A percentile compares a stretch with the other conserved stretches of the same genome.
phyloP scores from a whole-genome alignment of 2,329 filamentous ascomycete species.

The Tolypocladium paradoxum region DNA sequence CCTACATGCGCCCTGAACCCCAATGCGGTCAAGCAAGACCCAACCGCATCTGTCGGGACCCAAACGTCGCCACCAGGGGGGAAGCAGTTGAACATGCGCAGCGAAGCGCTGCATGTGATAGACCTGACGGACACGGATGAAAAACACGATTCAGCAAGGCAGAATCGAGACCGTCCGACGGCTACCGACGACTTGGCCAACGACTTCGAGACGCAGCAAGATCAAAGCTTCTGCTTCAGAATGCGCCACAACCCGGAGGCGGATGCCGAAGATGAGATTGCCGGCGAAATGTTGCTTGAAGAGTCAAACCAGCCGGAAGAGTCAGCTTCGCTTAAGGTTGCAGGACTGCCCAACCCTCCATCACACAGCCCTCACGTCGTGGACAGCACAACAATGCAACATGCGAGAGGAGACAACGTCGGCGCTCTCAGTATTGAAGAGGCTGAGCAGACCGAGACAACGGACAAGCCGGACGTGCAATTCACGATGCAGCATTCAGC shows the following conservation, averaged over 20 bases:
- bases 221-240: slow-evolving; percentile 22
- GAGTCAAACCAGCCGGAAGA: neutral
- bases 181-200: neutral
- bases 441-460: neutral
- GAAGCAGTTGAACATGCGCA: neutral
- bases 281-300: neutral
- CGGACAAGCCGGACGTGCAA: neutral
- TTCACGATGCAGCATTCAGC: neutral
- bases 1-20: neutral
- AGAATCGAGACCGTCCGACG: neutral
- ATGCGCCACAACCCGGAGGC: slow-evolving; percentile 4
- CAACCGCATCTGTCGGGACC: neutral
- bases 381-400: neutral
- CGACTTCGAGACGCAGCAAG: slow-evolving; percentile 16
- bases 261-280: neutral
- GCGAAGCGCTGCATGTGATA: too few species aligned
- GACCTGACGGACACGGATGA: neutral
- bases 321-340: neutral
- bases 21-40: neutral
- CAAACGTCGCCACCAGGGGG: slow-evolving; percentile 1
- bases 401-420: neutral
- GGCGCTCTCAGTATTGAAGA: neutral
- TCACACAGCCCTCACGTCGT: neutral
- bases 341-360: neutral
- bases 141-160: neutral